A percentile compares a stretch with the other conserved stretches of the same genome.
Evolutionary conservation across 345 rosid genomes (phyloP).

Genomic region (Tarenaya hassleriana): DNA sequence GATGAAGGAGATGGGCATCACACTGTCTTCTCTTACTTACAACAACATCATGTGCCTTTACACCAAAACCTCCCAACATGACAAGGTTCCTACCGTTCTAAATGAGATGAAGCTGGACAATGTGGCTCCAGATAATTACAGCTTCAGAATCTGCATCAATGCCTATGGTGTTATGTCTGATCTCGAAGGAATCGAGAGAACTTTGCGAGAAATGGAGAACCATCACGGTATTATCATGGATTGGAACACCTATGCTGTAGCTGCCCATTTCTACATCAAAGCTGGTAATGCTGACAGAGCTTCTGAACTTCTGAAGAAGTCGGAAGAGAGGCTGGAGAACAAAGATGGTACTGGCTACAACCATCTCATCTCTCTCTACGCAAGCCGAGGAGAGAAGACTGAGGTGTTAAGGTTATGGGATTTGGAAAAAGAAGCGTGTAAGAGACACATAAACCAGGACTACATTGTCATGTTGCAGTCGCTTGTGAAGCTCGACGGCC

Average conservation of each 20-base stretch:
- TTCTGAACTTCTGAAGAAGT: conserved; percentile 39
- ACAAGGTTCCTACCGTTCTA: conserved; percentile 54
- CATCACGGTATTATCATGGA: conserved; percentile 47
- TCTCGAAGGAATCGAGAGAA: conserved; percentile 43
- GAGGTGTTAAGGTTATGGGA: conserved; percentile 73
- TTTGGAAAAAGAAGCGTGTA: conserved; percentile 54
- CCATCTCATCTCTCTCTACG: conserved; percentile 65
- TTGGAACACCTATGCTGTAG: conserved; percentile 82
- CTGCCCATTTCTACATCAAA: conserved; percentile 62
- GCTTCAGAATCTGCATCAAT: conserved; percentile 72
- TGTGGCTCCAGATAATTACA: conserved; percentile 75
- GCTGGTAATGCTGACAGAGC: conserved; percentile 46
- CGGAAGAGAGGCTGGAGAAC: conserved; percentile 52
- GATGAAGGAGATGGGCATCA: conserved; percentile 69
- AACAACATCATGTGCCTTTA: conserved; percentile 84
- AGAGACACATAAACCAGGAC: conserved; percentile 57
- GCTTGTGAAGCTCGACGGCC: conserved; percentile 56
- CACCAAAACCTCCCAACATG: conserved; percentile 44
- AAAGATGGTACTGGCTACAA: conserved; percentile 71
- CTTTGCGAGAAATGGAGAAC: conserved; percentile 66
- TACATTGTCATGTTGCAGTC: conserved; percentile 57
- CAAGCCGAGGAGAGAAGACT: conserved; percentile 47
- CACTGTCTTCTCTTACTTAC: conserved; percentile 45
- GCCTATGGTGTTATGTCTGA: conserved; percentile 57
- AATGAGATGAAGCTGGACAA: conserved; percentile 61